Evolutionary conservation across 129 eudicot genomes (phyloP).

Genomic region (Pulicaria dysenterica): DNA sequence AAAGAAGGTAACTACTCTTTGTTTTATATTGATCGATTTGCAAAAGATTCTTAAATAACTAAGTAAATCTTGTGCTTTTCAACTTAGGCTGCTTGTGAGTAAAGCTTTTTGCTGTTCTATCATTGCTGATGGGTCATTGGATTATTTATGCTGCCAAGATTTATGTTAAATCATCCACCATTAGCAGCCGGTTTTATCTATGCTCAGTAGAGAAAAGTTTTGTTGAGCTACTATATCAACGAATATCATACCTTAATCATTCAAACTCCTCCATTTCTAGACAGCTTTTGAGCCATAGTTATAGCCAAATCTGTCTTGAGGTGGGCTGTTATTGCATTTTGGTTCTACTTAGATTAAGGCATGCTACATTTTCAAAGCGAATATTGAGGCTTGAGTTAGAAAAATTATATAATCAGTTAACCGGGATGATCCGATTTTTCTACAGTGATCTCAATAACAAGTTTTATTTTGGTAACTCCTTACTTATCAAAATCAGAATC

Average conservation of each 20-base stretch:
- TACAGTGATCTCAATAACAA: too few relatives aligned
- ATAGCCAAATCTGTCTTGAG: slow-evolving; percentile 58
- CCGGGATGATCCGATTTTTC: too few relatives aligned
- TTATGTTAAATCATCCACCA: slow-evolving; percentile 71
- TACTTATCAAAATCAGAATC: too few relatives aligned
- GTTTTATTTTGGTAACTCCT: too few relatives aligned
- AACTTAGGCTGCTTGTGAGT: slow-evolving; percentile 36
- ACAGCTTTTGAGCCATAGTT: slow-evolving; percentile 32
- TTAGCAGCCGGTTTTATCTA: slow-evolving; percentile 72
- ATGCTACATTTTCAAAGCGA: too few relatives aligned
- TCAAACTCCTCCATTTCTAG: slow-evolving; percentile 46
- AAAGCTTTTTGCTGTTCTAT: slow-evolving; percentile 80
- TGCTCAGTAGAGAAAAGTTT: slow-evolving; percentile 45
- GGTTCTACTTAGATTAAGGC: slow-evolving; percentile 5
- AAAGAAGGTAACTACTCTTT: slow-evolving; percentile 57
- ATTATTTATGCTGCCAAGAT: slow-evolving; percentile 72
- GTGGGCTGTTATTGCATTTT: slow-evolving; percentile 33
- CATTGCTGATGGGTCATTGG: slow-evolving; percentile 98
- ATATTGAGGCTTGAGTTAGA: too few relatives aligned
- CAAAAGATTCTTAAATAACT: neutral
- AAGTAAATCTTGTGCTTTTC: slow-evolving; percentile 7
- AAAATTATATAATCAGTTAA: too few relatives aligned
- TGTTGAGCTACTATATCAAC: slow-evolving; percentile 18
- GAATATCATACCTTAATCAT: slow-evolving; percentile 11
- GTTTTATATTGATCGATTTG: neutral